Evolutionary conservation across 352 stramenopile species (phyloP), one percentile per base, ranked within the genome.

Genomic region (Pythium sp.): DNA sequence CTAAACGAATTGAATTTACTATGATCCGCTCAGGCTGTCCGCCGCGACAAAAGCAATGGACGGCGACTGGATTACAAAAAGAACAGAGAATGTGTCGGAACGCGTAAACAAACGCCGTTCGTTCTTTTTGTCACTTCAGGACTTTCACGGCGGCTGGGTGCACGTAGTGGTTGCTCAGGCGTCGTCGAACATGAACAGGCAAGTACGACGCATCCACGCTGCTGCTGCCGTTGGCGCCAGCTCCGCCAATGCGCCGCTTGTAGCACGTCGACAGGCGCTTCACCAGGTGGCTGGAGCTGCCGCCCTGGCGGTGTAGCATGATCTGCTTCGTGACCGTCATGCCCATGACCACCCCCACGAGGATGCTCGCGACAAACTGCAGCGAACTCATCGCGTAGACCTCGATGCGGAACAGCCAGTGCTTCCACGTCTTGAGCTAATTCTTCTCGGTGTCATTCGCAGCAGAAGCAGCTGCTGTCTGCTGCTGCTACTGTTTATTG

Each of bases 271-370:
- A 34, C 26, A 70, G 58, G 8, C 58, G 58, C 58, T 47, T 70
- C 36, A 59, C 32, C 1, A 70, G 58, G 49, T 70, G 65, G 34
- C 28, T 61, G 4, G 34, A 51, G 46, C 47, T 51, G 57, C 64
- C 68, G n/a, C 70, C 62, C 2, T 66, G 43, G 22, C 58, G 62
- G 3, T 41, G 62, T 34, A 67, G 32, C 54, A 74, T 26, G 20
- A 72, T 71, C 7, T 76, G 78, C 54, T 73, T 75, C 3, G 73
- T 73, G 12, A 74, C 60, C 18, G 68, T 67, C 53, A 77, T 63
- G 36, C 80, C 78, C 11, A 84, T 58, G 30, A 74, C 71, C 30
- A 85, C 74, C 18, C 80, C 80, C 51, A 72, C 71, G 41, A 88
- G 24, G 7, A 88, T 57, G 36, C 78, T 74, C 6, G 76, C 67